Conservation (phyloP, 306 rosid species). For the Castanea sativa region DNA sequence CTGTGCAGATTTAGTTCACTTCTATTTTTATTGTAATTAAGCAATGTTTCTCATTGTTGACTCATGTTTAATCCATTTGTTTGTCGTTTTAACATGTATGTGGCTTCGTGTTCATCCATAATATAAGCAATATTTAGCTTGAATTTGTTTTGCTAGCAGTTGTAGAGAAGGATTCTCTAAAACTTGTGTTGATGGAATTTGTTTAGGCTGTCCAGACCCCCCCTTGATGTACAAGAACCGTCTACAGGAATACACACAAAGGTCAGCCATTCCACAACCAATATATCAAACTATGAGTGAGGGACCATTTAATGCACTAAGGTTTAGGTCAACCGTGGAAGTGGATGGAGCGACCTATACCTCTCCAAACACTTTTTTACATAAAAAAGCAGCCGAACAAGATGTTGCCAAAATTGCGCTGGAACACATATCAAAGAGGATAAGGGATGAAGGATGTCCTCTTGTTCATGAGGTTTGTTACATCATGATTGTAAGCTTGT, state of each 20-base stretch:
- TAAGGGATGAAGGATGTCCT: conserved; percentile 32
- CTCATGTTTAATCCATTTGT: neutral
- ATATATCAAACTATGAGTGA: conserved; percentile 35
- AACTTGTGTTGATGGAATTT: neutral
- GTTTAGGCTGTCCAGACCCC: conserved; percentile 5
- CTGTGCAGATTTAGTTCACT: neutral
- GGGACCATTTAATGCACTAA: conserved; percentile 20
- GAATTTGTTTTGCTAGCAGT: neutral
- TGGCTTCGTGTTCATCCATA: neutral
- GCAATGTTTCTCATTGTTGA: neutral
- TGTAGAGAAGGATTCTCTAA: neutral
- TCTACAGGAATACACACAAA: conserved; percentile 34
- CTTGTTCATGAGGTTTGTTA: conserved; percentile 39
- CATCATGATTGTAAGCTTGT: neutral
- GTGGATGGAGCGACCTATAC: conserved; percentile 36
- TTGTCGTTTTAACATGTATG: too few species aligned
- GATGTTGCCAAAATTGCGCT: conserved; percentile 50
- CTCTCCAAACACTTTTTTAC: conserved; percentile 20
- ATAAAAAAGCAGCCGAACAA: conserved; percentile 47
- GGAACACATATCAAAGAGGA: conserved; percentile 10
- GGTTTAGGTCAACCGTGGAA: conserved; percentile 36
- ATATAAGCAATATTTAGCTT: neutral
- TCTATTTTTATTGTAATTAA: neutral
- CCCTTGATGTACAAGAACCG: conserved; percentile 21
- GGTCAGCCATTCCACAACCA: conserved; percentile 26